Conservation (phyloP, 495 filamentous ascomycete species). For the Tricharina praecox region DNA sequence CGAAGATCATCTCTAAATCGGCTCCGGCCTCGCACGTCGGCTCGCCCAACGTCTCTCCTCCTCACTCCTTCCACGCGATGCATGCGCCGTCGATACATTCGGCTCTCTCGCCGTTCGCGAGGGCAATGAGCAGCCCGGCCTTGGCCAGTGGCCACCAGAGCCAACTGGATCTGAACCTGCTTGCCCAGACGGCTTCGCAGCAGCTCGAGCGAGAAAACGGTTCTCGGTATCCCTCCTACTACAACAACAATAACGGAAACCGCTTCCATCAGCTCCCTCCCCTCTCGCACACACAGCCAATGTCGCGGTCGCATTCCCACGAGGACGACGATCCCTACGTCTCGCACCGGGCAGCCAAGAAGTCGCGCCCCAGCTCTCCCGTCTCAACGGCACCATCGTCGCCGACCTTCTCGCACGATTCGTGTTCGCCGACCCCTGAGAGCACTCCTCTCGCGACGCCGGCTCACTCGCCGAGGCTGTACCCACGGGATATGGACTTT, state of each 20-base stretch:
- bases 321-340: constrained; percentile 56
- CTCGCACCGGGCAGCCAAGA: constrained; percentile 57
- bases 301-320: constrained; percentile 82
- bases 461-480: constrained; percentile 81
- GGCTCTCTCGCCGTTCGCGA: constrained; percentile 22
- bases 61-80: constrained; percentile 51
- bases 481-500: constrained; percentile 42
- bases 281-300: constrained; percentile 50
- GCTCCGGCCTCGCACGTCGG: constrained; percentile 78
- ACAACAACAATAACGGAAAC: constrained; percentile 38
- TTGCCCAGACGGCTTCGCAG: constrained; percentile 80
- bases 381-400: constrained; percentile 91
- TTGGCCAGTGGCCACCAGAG: constrained; percentile 30
- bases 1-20: constrained; percentile 59
- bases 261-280: constrained; percentile 56
- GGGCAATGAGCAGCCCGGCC: constrained; percentile 30
- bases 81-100: constrained; percentile 24
- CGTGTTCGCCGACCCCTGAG: constrained; percentile 85
- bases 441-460: constrained; percentile 93
- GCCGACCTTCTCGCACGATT: constrained; percentile 95
- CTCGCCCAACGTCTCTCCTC: constrained; percentile 91
- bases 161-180: constrained; percentile 63
- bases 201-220: constrained; percentile 65
- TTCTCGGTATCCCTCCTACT: constrained; percentile 42
- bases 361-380: constrained; percentile 80